Conservation (phyloP, 768 basidiomycete species). For the Pleurotus tuber-regium region DNA sequence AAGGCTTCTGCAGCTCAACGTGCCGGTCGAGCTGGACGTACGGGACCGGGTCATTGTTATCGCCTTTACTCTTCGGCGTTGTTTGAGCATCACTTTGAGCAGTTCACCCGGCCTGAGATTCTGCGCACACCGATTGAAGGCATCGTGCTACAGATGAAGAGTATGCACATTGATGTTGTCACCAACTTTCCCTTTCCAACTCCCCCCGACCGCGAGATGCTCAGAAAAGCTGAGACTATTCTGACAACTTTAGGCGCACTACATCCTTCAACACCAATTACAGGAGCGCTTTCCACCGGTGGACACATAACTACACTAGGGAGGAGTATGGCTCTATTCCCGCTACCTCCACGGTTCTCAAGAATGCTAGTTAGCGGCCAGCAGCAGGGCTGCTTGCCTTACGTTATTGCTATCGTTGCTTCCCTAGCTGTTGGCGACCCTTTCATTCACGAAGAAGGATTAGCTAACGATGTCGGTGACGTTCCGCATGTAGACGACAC, state of each 20-base stretch:
- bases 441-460: constrained; percentile 80
- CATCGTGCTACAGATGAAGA: constrained; percentile 97
- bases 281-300: constrained; percentile 21
- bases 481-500: too few relatives aligned
- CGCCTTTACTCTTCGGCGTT: constrained; percentile 94
- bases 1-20: constrained; percentile 95
- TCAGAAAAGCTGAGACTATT: constrained; percentile 80
- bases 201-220: constrained; percentile 74
- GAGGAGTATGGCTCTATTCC: constrained; percentile 90
- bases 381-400: constrained; percentile 79
- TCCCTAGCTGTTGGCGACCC: constrained; percentile 94
- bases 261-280: constrained; percentile 29
- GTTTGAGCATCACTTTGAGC: constrained; percentile 88
- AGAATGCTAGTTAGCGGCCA: constrained; percentile 94
- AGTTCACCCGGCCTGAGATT: constrained; percentile 89
- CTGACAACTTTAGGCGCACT: constrained; percentile 85
- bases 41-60: constrained; percentile 98
- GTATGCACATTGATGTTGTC: constrained; percentile 96
- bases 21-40: constrained; percentile 95
- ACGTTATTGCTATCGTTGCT: constrained; percentile 88
- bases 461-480: constrained; percentile 42
- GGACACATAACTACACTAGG: constrained; percentile 87
- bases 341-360: constrained; percentile 91
- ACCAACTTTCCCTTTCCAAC: constrained; percentile 99
- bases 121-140: constrained; percentile 96